Evolutionary conservation across 2,329 filamentous ascomycete species (phyloP).

Genomic region (Dothideomycetes sp.): DNA sequence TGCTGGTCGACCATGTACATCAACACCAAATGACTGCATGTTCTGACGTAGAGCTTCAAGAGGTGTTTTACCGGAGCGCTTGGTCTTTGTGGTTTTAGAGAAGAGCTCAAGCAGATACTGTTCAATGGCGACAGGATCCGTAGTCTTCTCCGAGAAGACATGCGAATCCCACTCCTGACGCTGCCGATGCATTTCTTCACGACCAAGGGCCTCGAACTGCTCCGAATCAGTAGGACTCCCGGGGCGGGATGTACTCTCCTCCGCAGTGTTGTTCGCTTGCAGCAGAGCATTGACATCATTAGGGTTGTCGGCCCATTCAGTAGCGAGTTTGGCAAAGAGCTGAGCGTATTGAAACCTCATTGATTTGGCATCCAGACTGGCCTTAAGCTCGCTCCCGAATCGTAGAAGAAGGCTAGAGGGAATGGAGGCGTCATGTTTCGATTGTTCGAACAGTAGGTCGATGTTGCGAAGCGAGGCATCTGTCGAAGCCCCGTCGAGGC

Average conservation of each 20-base stretch:
- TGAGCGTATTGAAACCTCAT: conserved; percentile 34
- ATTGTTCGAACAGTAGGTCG: conserved; percentile 7
- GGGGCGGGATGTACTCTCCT: neutral
- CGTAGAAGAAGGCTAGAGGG: conserved; percentile 5
- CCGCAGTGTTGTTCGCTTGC: conserved; percentile 6
- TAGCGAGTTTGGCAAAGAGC: conserved; percentile 37
- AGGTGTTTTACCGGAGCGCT: conserved; percentile 5
- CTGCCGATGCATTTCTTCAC: conserved; percentile 31
- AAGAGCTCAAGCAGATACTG: conserved; percentile 44
- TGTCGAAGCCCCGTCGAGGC: conserved; percentile 5
- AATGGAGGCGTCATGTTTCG: conserved; percentile 9
- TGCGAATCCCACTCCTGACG: conserved; percentile 41
- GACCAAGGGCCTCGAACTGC: conserved; percentile 31
- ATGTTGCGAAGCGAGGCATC: conserved; percentile 5
- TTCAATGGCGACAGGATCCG: conserved; percentile 35
- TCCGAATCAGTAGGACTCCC: conserved; percentile 18
- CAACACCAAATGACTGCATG: conserved; percentile 14
- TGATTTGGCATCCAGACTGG: conserved; percentile 30
- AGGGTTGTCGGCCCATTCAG: conserved; percentile 33
- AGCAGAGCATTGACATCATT: conserved; percentile 12
- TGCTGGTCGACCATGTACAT: too few species aligned
- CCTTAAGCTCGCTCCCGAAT: conserved; percentile 19
- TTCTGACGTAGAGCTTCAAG: conserved; percentile 22
- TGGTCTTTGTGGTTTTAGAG: conserved; percentile 10
- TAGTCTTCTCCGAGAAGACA: conserved; percentile 41